These are phyloP conservation scores for Boletus vermiculosoides DNA, from an alignment of 768 basidiomycete species.

Conservation along the genomic window DNA sequence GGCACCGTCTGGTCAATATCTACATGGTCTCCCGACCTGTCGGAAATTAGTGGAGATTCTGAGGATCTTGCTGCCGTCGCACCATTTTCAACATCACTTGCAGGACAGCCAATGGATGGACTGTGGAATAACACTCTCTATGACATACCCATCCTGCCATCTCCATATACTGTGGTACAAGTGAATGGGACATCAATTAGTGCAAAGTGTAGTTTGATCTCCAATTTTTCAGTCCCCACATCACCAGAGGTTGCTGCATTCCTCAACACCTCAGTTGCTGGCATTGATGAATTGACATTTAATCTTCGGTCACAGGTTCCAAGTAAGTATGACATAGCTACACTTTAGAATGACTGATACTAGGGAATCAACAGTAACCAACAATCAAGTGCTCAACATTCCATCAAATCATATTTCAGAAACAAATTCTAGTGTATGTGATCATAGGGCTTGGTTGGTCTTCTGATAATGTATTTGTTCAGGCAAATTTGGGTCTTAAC, in stretches of 20 bases:
- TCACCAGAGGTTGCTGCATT: not conserved
- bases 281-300: no score
- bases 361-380: not conserved
- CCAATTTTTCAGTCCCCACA: no score
- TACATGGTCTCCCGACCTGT: not conserved
- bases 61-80: not conserved
- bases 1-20: not conserved
- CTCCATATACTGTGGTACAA: not conserved
- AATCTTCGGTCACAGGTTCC: accelerated
- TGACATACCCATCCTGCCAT: not conserved
- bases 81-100: not conserved
- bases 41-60: no score
- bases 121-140: not conserved
- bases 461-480: not conserved
- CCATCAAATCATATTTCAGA: not conserved
- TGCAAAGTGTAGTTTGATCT: not conserved
- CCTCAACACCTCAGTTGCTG: no score
- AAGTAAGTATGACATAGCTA: not conserved
- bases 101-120: not conserved
- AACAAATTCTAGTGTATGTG: not conserved
- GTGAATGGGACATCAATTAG: not conserved
- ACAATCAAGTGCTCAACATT: not conserved
- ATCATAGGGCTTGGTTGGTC: not conserved
- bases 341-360: not conserved
- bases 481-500: no score